Percentiles rank a stretch among this genome's conserved stretches.
Evolutionary conservation across 2,329 filamentous ascomycete genomes (phyloP).

Genomic region (Tolypocladium guangdongense): DNA sequence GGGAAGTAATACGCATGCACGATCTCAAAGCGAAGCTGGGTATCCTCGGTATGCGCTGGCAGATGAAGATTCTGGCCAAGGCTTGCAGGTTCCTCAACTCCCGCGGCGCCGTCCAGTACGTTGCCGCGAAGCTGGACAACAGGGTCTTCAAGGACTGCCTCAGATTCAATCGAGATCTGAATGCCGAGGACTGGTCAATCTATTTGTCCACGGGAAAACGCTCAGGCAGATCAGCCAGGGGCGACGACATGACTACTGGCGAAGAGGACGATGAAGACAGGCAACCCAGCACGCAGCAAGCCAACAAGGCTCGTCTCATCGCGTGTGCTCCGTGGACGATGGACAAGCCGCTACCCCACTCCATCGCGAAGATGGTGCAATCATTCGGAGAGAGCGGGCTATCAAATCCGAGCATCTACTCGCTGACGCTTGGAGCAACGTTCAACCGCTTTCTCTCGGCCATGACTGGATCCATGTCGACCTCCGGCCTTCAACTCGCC

Average conservation of each 20-base stretch:
- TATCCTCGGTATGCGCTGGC: slow-evolving; percentile 41
- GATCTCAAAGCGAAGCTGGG: slow-evolving; percentile 49
- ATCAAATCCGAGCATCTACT: slow-evolving; percentile 26
- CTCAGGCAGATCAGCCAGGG: slow-evolving; percentile 14
- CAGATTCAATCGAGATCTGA: slow-evolving; percentile 45
- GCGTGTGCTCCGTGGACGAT: slow-evolving; percentile 20
- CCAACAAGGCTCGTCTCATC: slow-evolving; percentile 5
- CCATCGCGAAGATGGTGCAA: slow-evolving; percentile 18
- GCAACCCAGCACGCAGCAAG: slow-evolving; percentile 3
- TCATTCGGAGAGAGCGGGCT: slow-evolving; percentile 16
- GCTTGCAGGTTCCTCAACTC: slow-evolving; percentile 46
- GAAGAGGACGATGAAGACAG: slow-evolving; percentile 14
- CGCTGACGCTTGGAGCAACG: slow-evolving; percentile 22
- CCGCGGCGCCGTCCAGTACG: slow-evolving; percentile 44
- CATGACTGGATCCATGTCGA: slow-evolving; percentile 23
- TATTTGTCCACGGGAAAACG: slow-evolving; percentile 39
- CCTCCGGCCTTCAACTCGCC: slow-evolving; percentile 18
- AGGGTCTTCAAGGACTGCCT: slow-evolving; percentile 52
- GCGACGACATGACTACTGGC: slow-evolving; percentile 9
- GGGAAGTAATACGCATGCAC: slow-evolving; percentile 45
- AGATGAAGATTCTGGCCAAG: slow-evolving; percentile 50
- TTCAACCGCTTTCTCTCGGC: slow-evolving; percentile 27
- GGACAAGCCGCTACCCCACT: slow-evolving; percentile 22
- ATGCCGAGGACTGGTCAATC: slow-evolving; percentile 43
- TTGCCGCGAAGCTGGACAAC: slow-evolving; percentile 42